Evolutionary conservation across 176 grass and related monocot genomes (phyloP).

Genomic region (Echinochloa phyllopogon): DNA sequence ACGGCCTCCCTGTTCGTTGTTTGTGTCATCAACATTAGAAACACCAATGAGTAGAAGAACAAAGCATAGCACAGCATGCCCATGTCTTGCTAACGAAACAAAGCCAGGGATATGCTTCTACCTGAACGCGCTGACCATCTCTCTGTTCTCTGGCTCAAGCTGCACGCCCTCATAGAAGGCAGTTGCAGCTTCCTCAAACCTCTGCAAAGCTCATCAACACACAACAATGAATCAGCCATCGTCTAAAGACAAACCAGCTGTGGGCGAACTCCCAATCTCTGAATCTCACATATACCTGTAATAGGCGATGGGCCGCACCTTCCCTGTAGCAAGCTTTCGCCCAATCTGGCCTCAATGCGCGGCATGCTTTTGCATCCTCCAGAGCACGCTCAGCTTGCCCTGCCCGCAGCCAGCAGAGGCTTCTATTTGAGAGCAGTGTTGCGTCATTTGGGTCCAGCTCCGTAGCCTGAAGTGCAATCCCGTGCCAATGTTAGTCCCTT

Average conservation of each 20-base stretch:
- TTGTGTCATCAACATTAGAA: background rate
- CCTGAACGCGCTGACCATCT: constrained; percentile 90
- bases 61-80: background rate
- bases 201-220: constrained; percentile 44
- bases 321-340: constrained; percentile 92
- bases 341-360: constrained; percentile 78
- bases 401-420: constrained; percentile 80
- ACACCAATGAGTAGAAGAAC: constrained; percentile 1
- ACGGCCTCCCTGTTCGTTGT: constrained; percentile 73
- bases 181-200: constrained; percentile 82
- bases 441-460: constrained; percentile 81
- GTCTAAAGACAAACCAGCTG: background rate
- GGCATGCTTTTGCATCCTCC: constrained; percentile 73
- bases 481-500: background rate
- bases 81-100: background rate
- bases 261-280: background rate
- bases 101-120: constrained; percentile 7
- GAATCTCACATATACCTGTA: constrained; percentile 63
- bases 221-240: background rate
- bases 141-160: constrained; percentile 82
- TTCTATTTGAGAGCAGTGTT: constrained; percentile 77
- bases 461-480: constrained; percentile 62
- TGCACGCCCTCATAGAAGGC: constrained; percentile 88
- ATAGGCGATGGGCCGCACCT: constrained; percentile 67
- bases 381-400: constrained; percentile 76